phyloP scores from a whole-genome alignment of 345 rosid genomes.

The Hevea brasiliensis region DNA sequence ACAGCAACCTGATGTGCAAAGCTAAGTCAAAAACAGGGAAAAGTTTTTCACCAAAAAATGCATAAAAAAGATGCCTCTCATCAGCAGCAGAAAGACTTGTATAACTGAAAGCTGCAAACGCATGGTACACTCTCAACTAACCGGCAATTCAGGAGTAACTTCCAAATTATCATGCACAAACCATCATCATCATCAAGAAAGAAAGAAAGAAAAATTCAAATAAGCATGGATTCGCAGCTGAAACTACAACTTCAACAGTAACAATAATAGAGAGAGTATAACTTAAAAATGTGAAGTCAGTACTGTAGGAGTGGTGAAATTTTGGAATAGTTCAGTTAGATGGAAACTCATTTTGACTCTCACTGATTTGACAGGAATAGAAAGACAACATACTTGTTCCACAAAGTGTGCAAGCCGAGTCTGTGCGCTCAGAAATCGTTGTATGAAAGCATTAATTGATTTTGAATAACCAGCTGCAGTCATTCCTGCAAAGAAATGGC shows the following conservation, averaged over 20 bases:
- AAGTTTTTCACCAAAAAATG: not conserved
- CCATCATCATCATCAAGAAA: not conserved
- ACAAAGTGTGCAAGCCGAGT: slow-evolving; percentile 82
- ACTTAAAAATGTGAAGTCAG: not conserved
- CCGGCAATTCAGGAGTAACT: not conserved
- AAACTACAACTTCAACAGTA: not conserved
- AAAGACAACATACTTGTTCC: too few species aligned
- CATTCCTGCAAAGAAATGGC: slow-evolving; percentile 88
- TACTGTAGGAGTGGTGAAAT: not conserved
- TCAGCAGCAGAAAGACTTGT: not conserved
- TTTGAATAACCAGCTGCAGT: slow-evolving; percentile 73
- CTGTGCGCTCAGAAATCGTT: slow-evolving; percentile 86
- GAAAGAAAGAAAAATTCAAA: not conserved
- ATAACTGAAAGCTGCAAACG: not conserved
- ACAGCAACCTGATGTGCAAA: slow-evolving; percentile 62
- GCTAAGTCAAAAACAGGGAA: slow-evolving; percentile 15
- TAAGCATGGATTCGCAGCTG: not conserved
- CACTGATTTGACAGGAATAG: slow-evolving; percentile 10
- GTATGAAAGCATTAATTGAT: slow-evolving; percentile 85
- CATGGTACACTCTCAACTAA: not conserved
- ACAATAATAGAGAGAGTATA: not conserved
- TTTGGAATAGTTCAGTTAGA: not conserved
- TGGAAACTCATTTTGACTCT: not conserved
- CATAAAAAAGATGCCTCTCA: too few species aligned
- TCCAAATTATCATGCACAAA: too few species aligned